Percentiles rank a stretch among this genome's conserved stretches.
Evolutionary conservation across 2,329 filamentous ascomycete species (phyloP).

Genomic region (Metarhizium brunneum): DNA sequence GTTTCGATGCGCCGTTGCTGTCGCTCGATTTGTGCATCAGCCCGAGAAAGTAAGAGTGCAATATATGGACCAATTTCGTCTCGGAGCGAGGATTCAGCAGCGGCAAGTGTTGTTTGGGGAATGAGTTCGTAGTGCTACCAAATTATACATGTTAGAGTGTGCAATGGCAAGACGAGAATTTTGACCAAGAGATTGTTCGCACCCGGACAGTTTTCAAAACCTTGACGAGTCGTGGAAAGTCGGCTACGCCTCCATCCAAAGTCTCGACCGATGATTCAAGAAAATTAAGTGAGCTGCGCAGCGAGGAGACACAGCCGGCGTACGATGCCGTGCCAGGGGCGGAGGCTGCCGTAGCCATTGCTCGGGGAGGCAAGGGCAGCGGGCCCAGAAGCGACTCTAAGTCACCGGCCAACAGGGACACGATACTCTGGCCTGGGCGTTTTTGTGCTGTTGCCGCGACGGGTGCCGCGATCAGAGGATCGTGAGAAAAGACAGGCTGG

Average conservation of each 20-base stretch:
- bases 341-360: slow-evolving; percentile 13
- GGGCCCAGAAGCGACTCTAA: neutral
- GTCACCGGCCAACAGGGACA: neutral
- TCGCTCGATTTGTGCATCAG: slow-evolving; percentile 75
- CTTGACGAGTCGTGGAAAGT: slow-evolving; percentile 45
- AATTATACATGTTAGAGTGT: neutral
- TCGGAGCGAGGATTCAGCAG: slow-evolving; percentile 74
- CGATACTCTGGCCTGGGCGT: neutral
- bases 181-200: slow-evolving; percentile 15
- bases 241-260: slow-evolving; percentile 44
- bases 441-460: neutral
- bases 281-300: slow-evolving; percentile 50
- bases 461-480: neutral
- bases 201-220: slow-evolving; percentile 51
- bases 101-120: slow-evolving; percentile 70
- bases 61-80: slow-evolving; percentile 88
- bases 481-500: slow-evolving; percentile 1
- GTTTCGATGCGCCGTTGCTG: slow-evolving; percentile 75
- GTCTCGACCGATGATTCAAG: slow-evolving; percentile 52
- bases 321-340: slow-evolving; percentile 29
- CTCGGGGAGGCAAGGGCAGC: neutral
- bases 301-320: slow-evolving; percentile 48
- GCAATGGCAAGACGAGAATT: neutral
- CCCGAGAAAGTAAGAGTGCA: slow-evolving; percentile 65
- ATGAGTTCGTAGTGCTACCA: slow-evolving; percentile 83